phyloP scores from a whole-genome alignment of 352 stramenopile genomes.

The Phytopythium helicoides region DNA sequence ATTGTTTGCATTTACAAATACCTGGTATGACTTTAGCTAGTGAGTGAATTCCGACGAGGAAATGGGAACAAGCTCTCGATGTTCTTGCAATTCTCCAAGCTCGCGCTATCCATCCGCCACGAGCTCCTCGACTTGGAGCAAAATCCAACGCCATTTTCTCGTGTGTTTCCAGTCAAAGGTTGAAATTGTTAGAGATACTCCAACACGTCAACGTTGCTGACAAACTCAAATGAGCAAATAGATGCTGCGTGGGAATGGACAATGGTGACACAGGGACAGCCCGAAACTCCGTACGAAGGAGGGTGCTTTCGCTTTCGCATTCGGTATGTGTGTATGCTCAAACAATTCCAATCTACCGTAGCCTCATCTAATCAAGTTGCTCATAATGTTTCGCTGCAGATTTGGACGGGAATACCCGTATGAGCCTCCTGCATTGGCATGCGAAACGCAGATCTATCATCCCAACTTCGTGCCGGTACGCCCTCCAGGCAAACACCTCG shows the following conservation, averaged over 20 bases:
- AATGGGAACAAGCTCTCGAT: slow-evolving; percentile 54
- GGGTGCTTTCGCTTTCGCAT: slow-evolving; percentile 44
- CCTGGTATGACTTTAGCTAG: too few species aligned
- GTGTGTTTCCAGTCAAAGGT: slow-evolving; percentile 44
- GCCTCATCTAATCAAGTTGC: too few species aligned
- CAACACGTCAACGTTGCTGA: too few species aligned
- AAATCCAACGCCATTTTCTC: slow-evolving; percentile 24
- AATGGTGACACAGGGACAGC: slow-evolving; percentile 25
- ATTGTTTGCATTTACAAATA: not conserved
- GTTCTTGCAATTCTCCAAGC: slow-evolving; percentile 69
- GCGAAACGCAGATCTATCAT: slow-evolving; percentile 60
- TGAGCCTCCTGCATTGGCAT: slow-evolving; percentile 37
- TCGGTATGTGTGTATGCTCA: slow-evolving; percentile 13
- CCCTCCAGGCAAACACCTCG: not conserved
- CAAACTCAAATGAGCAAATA: too few species aligned
- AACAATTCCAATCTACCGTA: not conserved
- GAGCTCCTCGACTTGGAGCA: slow-evolving; percentile 36
- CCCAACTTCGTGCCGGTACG: slow-evolving; percentile 69
- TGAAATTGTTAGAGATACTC: slow-evolving; percentile 1
- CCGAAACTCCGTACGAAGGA: slow-evolving; percentile 42
- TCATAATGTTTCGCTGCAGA: slow-evolving; percentile 5
- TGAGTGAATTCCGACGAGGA: slow-evolving; percentile 58
- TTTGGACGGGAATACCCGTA: slow-evolving; percentile 66
- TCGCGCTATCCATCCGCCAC: slow-evolving; percentile 43
- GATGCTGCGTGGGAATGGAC: slow-evolving; percentile 60